phyloP scores from a whole-genome alignment of 1,139 yeast species.

The Yamadazyma membranifaciens region DNA sequence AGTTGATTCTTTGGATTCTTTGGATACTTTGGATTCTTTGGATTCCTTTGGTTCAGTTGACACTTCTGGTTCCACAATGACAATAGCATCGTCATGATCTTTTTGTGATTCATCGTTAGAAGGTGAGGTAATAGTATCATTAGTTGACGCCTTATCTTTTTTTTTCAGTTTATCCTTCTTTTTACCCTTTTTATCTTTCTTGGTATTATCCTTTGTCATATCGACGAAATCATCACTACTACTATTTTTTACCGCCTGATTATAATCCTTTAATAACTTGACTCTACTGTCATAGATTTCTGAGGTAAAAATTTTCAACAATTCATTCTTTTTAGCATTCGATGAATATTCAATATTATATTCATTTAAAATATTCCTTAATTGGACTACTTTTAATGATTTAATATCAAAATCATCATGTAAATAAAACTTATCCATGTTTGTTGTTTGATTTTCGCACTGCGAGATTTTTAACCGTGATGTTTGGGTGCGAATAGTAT shows the following conservation, averaged over 20 bases:
- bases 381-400: slow-evolving; percentile 58
- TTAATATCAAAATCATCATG: slow-evolving; percentile 57
- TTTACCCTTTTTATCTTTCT: slow-evolving; percentile 2
- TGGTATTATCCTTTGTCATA: slow-evolving; percentile 11
- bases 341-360: slow-evolving; percentile 58
- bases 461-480: background rate
- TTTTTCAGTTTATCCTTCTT: slow-evolving; percentile 1
- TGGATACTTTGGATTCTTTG: background rate
- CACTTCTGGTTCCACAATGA: background rate
- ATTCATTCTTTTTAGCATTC: slow-evolving; percentile 60
- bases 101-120: background rate
- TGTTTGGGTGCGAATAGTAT: background rate
- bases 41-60: slow-evolving; percentile 3
- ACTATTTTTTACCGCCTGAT: slow-evolving; percentile 16
- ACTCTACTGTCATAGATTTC: slow-evolving; percentile 44
- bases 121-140: background rate
- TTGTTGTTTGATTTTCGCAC: background rate
- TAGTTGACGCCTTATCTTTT: slow-evolving; percentile 2
- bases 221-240: slow-evolving; percentile 26
- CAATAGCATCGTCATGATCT: background rate
- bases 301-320: slow-evolving; percentile 51
- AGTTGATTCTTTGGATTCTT: slow-evolving; percentile 9
- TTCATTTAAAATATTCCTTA: slow-evolving; percentile 59
- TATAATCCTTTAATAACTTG: slow-evolving; percentile 23
- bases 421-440: slow-evolving; percentile 7